These are phyloP conservation scores for Sclerotinia trifoliorum DNA, from an alignment of 2,329 filamentous ascomycete species.

Conservation along the genomic window DNA sequence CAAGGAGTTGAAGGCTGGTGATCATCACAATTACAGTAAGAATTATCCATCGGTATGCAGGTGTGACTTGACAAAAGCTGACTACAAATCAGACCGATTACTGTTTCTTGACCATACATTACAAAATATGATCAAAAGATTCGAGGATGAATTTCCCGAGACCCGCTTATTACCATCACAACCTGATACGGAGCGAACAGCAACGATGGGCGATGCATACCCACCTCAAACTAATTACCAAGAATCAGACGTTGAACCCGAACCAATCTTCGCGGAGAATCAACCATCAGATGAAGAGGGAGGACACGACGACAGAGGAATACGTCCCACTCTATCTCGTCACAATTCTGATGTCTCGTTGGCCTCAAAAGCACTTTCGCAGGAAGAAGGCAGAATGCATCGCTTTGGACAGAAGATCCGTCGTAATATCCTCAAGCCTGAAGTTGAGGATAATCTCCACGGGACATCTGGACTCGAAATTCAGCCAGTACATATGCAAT, in stretches of 20 bases:
- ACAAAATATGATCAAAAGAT: slow-evolving; percentile 87
- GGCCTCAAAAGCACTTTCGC: slow-evolving; percentile 60
- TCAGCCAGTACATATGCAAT: slow-evolving; percentile 37
- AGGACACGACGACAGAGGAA: slow-evolving; percentile 40
- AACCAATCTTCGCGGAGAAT: slow-evolving; percentile 33
- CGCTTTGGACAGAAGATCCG: slow-evolving; percentile 66
- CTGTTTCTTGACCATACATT: slow-evolving; percentile 87
- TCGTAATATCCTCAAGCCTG: slow-evolving; percentile 56
- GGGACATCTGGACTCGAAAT: slow-evolving; percentile 46
- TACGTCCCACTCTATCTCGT: slow-evolving; percentile 50
- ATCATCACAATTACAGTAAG: slow-evolving; percentile 77
- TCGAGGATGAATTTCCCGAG: slow-evolving; percentile 95
- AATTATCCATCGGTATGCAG: slow-evolving; percentile 29
- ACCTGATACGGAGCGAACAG: slow-evolving; percentile 17
- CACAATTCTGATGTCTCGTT: slow-evolving; percentile 67
- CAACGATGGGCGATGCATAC: slow-evolving; percentile 17
- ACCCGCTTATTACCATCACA: slow-evolving; percentile 52
- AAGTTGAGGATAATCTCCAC: slow-evolving; percentile 31
- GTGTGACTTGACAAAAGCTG: slow-evolving; percentile 8
- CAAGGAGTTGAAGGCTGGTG: slow-evolving; percentile 67
- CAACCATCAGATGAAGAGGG: slow-evolving; percentile 44
- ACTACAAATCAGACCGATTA: slow-evolving; percentile 58
- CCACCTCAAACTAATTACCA: slow-evolving; percentile 24
- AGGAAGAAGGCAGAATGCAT: slow-evolving; percentile 70
- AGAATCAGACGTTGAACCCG: slow-evolving; percentile 31